Evolutionary conservation across 1,284 basidiomycete genomes (phyloP), one percentile per base, ranked within the genome.

Genomic region (Cutaneotrichosporon daszewskae): DNA sequence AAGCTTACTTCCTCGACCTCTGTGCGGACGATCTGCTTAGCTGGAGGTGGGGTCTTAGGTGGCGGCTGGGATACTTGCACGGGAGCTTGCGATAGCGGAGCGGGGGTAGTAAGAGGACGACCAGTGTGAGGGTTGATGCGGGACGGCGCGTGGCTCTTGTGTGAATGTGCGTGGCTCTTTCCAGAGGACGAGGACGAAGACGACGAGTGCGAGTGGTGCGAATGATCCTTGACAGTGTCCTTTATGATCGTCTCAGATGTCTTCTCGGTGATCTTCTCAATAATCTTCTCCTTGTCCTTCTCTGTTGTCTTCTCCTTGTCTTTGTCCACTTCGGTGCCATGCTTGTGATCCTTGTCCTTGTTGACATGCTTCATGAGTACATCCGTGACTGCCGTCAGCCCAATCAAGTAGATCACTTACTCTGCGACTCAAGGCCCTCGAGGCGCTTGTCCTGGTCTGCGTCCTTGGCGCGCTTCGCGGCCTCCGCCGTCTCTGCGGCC

Each of bases 381-480:
- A n/a, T n/a, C n/a, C n/a, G n/a, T n/a, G n/a, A n/a, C n/a, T n/a
- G n/a, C n/a, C n/a, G n/a, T n/a, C n/a, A n/a, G n/a, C n/a, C n/a
- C n/a, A n/a, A n/a, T n/a, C n/a, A n/a, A n/a, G n/a, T n/a, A n/a
- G n/a, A n/a, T n/a, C n/a, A n/a, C n/a, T n/a, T n/a, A n/a, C n/a
- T n/a, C n/a, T n/a, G n/a, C n/a, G n/a, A n/a, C 37, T 28, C 53
- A 16, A 71, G 50, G 17, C 59, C 53, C 14, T 57, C 57, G n/a
- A 71, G 52, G 34, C 54, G 55, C 24, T 38, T 37, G 37, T 69
- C 65, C 51, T 66, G 63, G 32, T 65, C 64, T 28, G 45, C 27
- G 37, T 69, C 58, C 47, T 64, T 65, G 24, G 43, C 41, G 25
- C 55, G 51, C 17, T 49, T 41, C 4, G 32, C 45, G 2, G 52